Evolutionary conservation across 805 yeast species (phyloP).

Genomic region (Kodamaea lidongshanica): DNA sequence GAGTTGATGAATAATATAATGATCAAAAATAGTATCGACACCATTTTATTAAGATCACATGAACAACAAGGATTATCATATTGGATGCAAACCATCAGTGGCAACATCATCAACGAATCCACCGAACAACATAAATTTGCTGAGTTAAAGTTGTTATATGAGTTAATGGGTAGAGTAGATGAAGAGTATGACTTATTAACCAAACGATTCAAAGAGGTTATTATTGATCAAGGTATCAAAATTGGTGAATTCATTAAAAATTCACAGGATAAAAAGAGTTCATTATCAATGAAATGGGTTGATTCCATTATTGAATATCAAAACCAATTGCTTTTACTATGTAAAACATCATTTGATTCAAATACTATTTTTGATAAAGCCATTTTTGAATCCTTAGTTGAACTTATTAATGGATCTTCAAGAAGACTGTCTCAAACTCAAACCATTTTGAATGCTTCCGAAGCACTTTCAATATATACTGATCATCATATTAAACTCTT

Average conservation of each 20-base stretch:
- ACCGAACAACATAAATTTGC: slow-evolving; percentile 19
- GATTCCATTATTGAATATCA: slow-evolving; percentile 48
- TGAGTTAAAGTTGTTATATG: slow-evolving; percentile 44
- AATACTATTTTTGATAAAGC: slow-evolving; percentile 48
- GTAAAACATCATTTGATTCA: slow-evolving; percentile 42
- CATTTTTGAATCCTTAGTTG: slow-evolving; percentile 55
- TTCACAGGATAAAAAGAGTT: slow-evolving; percentile 16
- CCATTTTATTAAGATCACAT: slow-evolving; percentile 41
- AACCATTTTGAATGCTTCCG: slow-evolving; percentile 31
- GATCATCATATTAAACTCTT: slow-evolving; percentile 35
- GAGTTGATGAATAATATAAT: slow-evolving; percentile 54
- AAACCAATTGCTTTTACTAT: slow-evolving; percentile 44
- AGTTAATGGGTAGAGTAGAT: slow-evolving; percentile 49
- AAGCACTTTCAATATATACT: slow-evolving; percentile 34
- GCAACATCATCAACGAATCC: slow-evolving; percentile 9
- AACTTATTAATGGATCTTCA: slow-evolving; percentile 45
- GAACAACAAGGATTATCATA: slow-evolving; percentile 43
- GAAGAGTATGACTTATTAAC: slow-evolving; percentile 45
- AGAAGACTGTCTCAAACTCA: slow-evolving; percentile 3
- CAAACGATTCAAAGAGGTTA: slow-evolving; percentile 39
- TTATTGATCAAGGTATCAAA: slow-evolving; percentile 43
- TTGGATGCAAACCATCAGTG: slow-evolving; percentile 16
- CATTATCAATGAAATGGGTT: slow-evolving; percentile 65
- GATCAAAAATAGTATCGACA: slow-evolving; percentile 50
- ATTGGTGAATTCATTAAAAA: slow-evolving; percentile 23